These are phyloP conservation scores for Ogataea pini DNA, from an alignment of 805 yeast genomes.

Conservation along the genomic window DNA sequence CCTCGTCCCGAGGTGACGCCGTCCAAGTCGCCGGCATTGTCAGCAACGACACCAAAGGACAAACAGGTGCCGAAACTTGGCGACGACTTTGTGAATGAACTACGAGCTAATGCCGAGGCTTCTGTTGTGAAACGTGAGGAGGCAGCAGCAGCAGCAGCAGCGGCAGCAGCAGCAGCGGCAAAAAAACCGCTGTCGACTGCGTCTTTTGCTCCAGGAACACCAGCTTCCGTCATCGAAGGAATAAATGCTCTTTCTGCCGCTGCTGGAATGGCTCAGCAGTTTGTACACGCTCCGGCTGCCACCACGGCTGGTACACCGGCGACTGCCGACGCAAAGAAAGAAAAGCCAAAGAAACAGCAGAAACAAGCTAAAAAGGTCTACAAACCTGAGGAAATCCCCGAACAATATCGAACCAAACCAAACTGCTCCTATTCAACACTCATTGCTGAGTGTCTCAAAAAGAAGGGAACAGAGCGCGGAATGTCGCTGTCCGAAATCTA, in stretches of 20 bases:
- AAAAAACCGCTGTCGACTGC: slow-evolving; percentile 26
- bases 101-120: slow-evolving; percentile 33
- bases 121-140: slow-evolving; percentile 31
- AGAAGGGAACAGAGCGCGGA: slow-evolving; percentile 66
- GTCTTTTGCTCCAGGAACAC: slow-evolving; percentile 11
- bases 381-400: slow-evolving; percentile 83
- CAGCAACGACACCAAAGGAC: neutral
- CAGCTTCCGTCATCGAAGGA: slow-evolving; percentile 14
- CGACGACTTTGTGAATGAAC: slow-evolving; percentile 30
- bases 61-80: slow-evolving; percentile 27
- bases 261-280: slow-evolving; percentile 17
- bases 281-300: slow-evolving; percentile 4
- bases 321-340: slow-evolving; percentile 18
- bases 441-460: slow-evolving; percentile 75
- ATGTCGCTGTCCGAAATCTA: slow-evolving; percentile 83
- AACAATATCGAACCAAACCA: slow-evolving; percentile 83
- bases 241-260: slow-evolving; percentile 17
- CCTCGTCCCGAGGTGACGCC: neutral
- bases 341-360: slow-evolving; percentile 45
- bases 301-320: neutral
- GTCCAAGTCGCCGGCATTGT: neutral
- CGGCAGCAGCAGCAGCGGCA: slow-evolving; percentile 21
- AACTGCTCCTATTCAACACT: slow-evolving; percentile 76
- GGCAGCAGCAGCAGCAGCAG: slow-evolving; percentile 30
- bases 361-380: slow-evolving; percentile 66